A percentile compares a stretch with the other conserved stretches of the same genome.
These are phyloP conservation scores for Stellera chamaejasme DNA, from an alignment of 345 rosid species.

Conservation along the genomic window DNA sequence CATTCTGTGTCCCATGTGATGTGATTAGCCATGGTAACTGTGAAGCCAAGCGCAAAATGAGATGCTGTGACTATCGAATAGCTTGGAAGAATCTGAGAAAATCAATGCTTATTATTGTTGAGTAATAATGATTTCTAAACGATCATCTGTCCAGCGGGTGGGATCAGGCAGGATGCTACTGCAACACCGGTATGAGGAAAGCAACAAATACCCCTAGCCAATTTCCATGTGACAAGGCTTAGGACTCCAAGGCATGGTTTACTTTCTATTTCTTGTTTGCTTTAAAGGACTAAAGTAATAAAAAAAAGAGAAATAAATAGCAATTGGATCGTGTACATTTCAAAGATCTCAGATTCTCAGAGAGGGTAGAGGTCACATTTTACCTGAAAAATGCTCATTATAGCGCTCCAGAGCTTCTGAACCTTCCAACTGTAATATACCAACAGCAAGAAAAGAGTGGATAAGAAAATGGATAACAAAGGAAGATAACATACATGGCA, in stretches of 20 bases:
- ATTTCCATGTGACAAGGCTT: not conserved
- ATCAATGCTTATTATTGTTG: no score
- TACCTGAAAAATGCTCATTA: slow-evolving; percentile 70
- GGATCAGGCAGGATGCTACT: no score
- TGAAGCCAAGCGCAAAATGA: slow-evolving; percentile 13
- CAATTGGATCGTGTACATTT: not conserved
- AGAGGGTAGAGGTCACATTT: slow-evolving; percentile 3
- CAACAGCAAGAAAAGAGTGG: not conserved
- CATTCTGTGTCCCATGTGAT: slow-evolving; percentile 57
- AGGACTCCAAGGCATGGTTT: slow-evolving; percentile 5
- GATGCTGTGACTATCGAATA: not conserved
- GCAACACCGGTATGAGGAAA: no score
- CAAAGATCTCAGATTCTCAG: slow-evolving; percentile 8
- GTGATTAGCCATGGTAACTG: slow-evolving; percentile 67
- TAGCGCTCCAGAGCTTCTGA: slow-evolving; percentile 61
- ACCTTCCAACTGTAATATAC: slow-evolving; percentile 55
- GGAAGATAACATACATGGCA: not conserved
- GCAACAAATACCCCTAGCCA: no score
- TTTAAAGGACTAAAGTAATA: no score
- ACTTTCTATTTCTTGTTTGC: not conserved
- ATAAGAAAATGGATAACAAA: slow-evolving; percentile 4
- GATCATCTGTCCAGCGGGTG: no score
- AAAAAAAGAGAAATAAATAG: not conserved
- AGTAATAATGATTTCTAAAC: no score
- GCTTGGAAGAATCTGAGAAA: no score